Evolutionary conservation across 768 basidiomycete genomes (phyloP), one percentile per base, ranked within the genome.

Genomic region (Dentipellis sp.): DNA sequence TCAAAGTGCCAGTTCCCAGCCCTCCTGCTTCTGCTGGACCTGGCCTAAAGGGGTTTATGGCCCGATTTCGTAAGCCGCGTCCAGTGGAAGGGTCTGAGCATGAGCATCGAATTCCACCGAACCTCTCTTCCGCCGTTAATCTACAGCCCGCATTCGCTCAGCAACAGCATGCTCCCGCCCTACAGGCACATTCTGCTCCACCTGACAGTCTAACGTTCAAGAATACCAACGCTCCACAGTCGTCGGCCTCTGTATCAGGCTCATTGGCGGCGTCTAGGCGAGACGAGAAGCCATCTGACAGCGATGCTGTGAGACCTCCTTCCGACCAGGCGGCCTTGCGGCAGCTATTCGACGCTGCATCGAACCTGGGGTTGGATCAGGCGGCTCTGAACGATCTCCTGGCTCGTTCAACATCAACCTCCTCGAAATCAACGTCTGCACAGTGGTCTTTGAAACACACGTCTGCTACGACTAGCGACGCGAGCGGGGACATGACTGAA

Each of bases 31-130:
- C 84, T 19, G 79, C 86, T 23, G 76, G 83, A 17, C 89, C 89
- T 36, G 84, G 88, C 19, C 64, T 91, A 22, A 88, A 82, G 67
- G 84, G 88, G 12, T 84, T 92, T 68, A 90, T 92, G 80, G 80
- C 88, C 29, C 81, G 86, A 34, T 88, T 91, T 66, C 78, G 87
- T 46, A 72, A 71, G 54, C 64, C 62, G 29, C 64, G 67, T n/a
- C 60, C 62, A 19, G 58, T 57, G n/a, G 65, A 66, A n/a, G 45
- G 22, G 14, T 23, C 66, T 61, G 64, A 70, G 37, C 63, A 63
- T 50, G 71, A 64, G 14, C 63, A 60, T 48, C 63, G 68, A 46
- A 60, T 52, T n/a, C 50, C 48, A 11, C 14, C 56, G 36, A 35
- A 35, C 10, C 36, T 49, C 8, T 59, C 67, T 0, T 12, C 55